Evolutionary conservation across 164 flowering plant genomes (phyloP), one percentile per base, ranked within the genome.

Genomic region (Aristolochia fimbriata): DNA sequence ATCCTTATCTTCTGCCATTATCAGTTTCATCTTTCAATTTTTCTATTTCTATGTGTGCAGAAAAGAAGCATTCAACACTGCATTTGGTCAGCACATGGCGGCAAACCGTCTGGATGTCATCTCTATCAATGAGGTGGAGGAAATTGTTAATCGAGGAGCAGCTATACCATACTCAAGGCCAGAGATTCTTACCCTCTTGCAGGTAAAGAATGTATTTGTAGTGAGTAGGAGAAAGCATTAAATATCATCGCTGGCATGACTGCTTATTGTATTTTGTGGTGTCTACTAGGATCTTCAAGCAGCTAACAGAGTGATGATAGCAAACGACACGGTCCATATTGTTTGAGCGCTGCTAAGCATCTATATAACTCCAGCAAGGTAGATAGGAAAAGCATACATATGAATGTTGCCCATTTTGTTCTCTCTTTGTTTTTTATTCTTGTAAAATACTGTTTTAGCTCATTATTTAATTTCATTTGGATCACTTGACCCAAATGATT

Each of bases 261-360:
- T 15, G 19, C 52, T 22, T 51, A 21, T 13, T 8, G 15, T 23
- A 7, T 5, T 19, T 37, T 51, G 25, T 52, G 30, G 15, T 15
- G 47, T 63, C 63, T 45, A 74, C 65, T 88, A 91, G 98, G 79
- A 68, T 62, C 71, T 88, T 63, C 85, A 81, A 72, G 76, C 74
- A 48, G 83, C 82, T 51, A 86, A 86, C 76, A 79, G 77, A 70
- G 55, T 91, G 68, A 85, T 86, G 95, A 75, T 91, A 56, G 74
- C 70, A 30, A 80, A 68, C 41, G 91, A 74, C 22, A 76, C 41
- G 52, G 89, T 88, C 55, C 82, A 79, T 73, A 81, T 84, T 71
- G 81, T 87, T 66, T 81, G 72, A 80, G 33, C 5, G 12, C 17
- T 59, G 20, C 17, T 51, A 51, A 50, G 19, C 23, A 58, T 37